These are phyloP conservation scores for Colletotrichum sp. DNA, from an alignment of 2,329 filamentous ascomycete genomes.

Conservation along the genomic window DNA sequence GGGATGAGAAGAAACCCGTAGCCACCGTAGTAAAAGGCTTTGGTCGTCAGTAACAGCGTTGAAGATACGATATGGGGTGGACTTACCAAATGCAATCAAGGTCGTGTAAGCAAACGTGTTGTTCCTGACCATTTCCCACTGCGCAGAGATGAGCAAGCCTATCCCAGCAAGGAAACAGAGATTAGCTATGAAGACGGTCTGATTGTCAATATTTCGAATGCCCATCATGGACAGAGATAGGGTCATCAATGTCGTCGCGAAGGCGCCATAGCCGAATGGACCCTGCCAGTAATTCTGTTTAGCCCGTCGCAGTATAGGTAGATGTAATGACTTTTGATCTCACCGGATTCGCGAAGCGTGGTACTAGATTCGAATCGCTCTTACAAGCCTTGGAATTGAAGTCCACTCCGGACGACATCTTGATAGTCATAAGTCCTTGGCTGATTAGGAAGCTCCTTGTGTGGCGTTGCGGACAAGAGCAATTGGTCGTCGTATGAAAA, in stretches of 20 bases:
- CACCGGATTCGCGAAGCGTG: neutral
- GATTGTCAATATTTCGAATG: neutral
- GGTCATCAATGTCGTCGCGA: neutral
- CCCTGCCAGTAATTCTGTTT: neutral
- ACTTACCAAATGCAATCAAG: neutral
- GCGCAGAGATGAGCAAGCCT: neutral
- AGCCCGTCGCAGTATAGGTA: too few relatives aligned
- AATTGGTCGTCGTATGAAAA: too few relatives aligned
- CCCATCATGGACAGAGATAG: neutral
- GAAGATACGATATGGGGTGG: too few relatives aligned
- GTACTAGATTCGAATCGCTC: too few relatives aligned
- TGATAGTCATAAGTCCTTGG: too few relatives aligned
- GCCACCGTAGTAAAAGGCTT: neutral
- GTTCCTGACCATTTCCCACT: neutral
- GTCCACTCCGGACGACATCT: too few relatives aligned
- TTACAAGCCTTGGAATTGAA: too few relatives aligned
- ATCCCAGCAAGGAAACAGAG: neutral
- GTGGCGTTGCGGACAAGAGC: too few relatives aligned
- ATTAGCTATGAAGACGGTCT: neutral
- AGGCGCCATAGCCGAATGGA: neutral
- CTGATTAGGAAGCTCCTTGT: too few relatives aligned
- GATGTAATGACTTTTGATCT: neutral
- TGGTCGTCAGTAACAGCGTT: neutral
- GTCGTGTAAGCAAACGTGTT: neutral
- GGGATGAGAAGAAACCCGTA: neutral